These are phyloP conservation scores for Breynia disticha DNA, from an alignment of 441 rosid species.

Conservation along the genomic window DNA sequence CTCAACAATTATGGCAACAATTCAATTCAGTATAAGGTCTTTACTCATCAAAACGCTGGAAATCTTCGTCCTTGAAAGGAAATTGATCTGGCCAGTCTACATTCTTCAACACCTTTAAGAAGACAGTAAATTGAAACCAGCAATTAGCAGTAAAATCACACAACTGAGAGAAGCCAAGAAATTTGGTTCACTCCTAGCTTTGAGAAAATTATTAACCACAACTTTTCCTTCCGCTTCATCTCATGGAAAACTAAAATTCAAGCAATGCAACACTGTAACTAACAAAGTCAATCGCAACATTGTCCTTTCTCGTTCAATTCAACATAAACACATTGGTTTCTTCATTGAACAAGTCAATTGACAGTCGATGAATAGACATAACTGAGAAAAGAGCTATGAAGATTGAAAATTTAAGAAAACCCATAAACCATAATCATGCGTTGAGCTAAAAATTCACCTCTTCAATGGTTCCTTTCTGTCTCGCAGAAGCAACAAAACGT, in stretches of 20 bases:
- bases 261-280: no score
- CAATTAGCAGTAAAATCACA: background rate
- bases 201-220: no score
- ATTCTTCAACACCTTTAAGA: conserved; percentile 49
- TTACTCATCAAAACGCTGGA: conserved; percentile 87
- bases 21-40: background rate
- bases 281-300: no score
- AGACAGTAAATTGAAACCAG: conserved; percentile 7
- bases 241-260: no score
- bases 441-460: conserved; percentile 29
- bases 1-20: background rate
- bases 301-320: no score
- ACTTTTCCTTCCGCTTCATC: no score
- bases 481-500: conserved; percentile 63
- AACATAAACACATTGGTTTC: no score
- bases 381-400: no score
- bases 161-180: background rate
- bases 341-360: no score
- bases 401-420: conserved; percentile 7
- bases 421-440: conserved; percentile 8
- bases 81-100: conserved; percentile 82
- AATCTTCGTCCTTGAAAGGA: conserved; percentile 85
- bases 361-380: background rate
- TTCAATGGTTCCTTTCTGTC: conserved; percentile 51
- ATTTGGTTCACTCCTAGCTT: background rate